These are phyloP conservation scores for Fonsecaea pedrosoi DNA, from an alignment of 2,329 filamentous ascomycete species.

Conservation along the genomic window DNA sequence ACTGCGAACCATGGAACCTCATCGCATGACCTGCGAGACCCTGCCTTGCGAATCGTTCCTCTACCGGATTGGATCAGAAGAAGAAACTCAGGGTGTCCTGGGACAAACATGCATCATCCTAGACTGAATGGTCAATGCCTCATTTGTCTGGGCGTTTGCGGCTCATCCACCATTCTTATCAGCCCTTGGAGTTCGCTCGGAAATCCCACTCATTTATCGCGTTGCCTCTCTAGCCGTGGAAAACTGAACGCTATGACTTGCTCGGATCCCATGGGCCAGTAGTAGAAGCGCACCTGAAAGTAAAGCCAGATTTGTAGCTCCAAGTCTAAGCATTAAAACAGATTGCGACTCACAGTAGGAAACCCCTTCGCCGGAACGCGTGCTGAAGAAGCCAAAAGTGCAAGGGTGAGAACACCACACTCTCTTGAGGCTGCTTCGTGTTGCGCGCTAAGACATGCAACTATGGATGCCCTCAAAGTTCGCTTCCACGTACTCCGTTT, in stretches of 20 bases:
- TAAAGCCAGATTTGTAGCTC: neutral
- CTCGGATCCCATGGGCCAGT: neutral
- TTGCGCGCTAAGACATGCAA: neutral
- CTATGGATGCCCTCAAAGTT: neutral
- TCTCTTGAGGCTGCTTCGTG: neutral
- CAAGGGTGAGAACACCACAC: neutral
- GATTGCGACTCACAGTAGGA: neutral
- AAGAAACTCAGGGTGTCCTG: neutral
- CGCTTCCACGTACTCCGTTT: neutral
- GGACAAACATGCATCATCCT: neutral
- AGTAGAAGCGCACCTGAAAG: neutral
- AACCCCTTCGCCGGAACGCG: neutral
- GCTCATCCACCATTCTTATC: neutral
- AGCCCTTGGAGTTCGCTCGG: neutral
- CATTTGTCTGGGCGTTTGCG: neutral
- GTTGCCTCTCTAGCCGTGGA: neutral
- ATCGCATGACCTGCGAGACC: conserved; percentile 6
- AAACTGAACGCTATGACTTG: neutral
- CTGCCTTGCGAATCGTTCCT: neutral
- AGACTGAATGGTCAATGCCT: neutral
- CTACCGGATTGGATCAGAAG: neutral
- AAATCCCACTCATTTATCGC: neutral
- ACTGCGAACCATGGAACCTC: neutral
- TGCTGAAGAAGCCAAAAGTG: neutral
- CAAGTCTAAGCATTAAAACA: neutral